phyloP scores from a whole-genome alignment of 2,329 filamentous ascomycete species.

The Cercospora sp. region DNA sequence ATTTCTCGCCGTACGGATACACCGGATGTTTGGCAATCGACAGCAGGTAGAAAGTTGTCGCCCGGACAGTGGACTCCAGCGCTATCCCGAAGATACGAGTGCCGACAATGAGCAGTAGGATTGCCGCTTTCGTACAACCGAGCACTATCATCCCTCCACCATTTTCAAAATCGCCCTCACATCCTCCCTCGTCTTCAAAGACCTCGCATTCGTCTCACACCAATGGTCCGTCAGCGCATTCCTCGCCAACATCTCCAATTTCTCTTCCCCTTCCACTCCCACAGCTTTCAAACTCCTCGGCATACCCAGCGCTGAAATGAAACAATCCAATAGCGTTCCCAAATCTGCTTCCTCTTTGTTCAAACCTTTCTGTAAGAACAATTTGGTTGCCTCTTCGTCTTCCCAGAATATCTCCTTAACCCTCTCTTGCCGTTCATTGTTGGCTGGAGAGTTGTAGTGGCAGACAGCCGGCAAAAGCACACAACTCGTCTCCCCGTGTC shows the following conservation, averaged over 20 bases:
- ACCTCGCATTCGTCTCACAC: conserved; percentile 54
- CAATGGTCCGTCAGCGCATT: conserved; percentile 54
- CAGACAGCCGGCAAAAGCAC: conserved; percentile 57
- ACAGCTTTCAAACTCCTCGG: conserved; percentile 56
- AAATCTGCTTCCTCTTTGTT: conserved; percentile 43
- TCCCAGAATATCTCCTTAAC: conserved; percentile 46
- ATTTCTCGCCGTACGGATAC: no score
- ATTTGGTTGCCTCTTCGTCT: conserved; percentile 39
- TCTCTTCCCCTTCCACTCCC: conserved; percentile 52
- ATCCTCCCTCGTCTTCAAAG: conserved; percentile 49
- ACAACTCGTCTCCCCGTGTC: conserved; percentile 62
- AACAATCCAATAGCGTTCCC: conserved; percentile 53
- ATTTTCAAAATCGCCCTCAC: conserved; percentile 55
- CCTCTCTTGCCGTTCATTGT: conserved; percentile 46
- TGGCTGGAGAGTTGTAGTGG: conserved; percentile 52
- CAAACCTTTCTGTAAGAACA: conserved; percentile 38
- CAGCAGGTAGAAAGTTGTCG: no score
- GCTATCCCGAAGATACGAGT: no score
- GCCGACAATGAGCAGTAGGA: no score
- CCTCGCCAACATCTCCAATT: conserved; percentile 49
- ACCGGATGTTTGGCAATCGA: no score
- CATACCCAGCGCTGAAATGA: conserved; percentile 55
- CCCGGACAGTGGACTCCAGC: no score
- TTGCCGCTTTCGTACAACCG: no score
- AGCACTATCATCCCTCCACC: conserved; percentile 14